A percentile compares a stretch with the other conserved stretches of the same genome.
These are phyloP conservation scores for Thermothelomyces thermophilus DNA, from an alignment of 2,329 filamentous ascomycete species.

Conservation along the genomic window DNA sequence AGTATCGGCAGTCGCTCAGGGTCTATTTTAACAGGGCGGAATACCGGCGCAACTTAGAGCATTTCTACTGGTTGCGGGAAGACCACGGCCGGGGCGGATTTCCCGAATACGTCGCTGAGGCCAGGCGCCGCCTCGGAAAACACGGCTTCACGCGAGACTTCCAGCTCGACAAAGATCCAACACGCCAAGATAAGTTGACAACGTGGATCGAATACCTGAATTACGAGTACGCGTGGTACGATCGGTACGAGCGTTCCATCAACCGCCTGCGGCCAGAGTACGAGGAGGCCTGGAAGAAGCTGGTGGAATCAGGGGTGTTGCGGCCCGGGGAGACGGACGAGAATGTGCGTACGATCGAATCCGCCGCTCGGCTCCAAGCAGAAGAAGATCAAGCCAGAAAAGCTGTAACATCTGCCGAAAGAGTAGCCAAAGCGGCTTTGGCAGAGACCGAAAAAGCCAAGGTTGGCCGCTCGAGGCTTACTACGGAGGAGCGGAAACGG, in stretches of 20 bases:
- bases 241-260: constrained; percentile 17
- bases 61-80: not conserved
- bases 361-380: constrained; percentile 9
- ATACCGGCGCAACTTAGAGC: not conserved
- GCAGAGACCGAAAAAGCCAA: constrained; percentile 4
- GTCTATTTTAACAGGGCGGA: not conserved
- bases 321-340: constrained; percentile 27
- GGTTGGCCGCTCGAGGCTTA: constrained; percentile 11
- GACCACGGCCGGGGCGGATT: not conserved
- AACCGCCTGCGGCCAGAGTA: constrained; percentile 22
- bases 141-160: constrained; percentile 29
- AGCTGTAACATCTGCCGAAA: constrained; percentile 20
- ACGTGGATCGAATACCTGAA: constrained; percentile 37
- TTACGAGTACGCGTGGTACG: constrained; percentile 23
- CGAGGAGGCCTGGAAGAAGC: constrained; percentile 29
- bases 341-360: constrained; percentile 17
- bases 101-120: constrained; percentile 6
- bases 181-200: constrained; percentile 30
- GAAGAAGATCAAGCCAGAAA: constrained; percentile 19
- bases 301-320: constrained; percentile 29
- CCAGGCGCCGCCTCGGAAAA: constrained; percentile 25
- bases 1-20: constrained; percentile 4
- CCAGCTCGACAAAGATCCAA: constrained; percentile 27
- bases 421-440: constrained; percentile 9
- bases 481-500: constrained; percentile 8